Evolutionary conservation across 345 rosid genomes (phyloP), one percentile per base, ranked within the genome.

Genomic region (Moricandia arvensis): DNA sequence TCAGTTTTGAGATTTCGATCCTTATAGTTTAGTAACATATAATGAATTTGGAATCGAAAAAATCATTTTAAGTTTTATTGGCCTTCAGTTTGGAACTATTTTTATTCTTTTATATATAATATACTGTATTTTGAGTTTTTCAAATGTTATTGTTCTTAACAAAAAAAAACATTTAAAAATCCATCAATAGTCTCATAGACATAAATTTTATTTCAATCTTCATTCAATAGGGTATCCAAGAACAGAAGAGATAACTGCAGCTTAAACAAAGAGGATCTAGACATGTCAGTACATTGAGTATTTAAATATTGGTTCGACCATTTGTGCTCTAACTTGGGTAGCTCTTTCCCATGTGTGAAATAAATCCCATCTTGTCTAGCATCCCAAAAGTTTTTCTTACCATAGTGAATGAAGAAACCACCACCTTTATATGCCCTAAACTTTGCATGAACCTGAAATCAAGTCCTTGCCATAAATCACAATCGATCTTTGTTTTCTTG

Each of bases 391-490:
- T 34, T 34, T 10, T 16, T 62, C 43, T 34, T 62, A 17, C 47
- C 66, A 62, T 62, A 62, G 17, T 17, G 66, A 16, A 34, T 0
- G 3, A 62, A 0, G 8, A 62, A 16, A 16, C 47, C 47, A 0
- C 47, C 66, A 16, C 47, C 29, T 62, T 62, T 10, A 62, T 62
- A 62, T 62, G 66, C 66, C 5, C 8, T 62, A 11, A 62, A 62
- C 8, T 35, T 62, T 62, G 66, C 66, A 62, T 62, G 66, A 62
- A 62, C 15, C 15, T 62, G 47, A 5, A 62, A 34, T 1, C 66
- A 62, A 6, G 29, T 62, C 66, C 66, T 8, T 62, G 45, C 66
- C 66, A 34, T 62, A 62, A 62, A 6, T 62, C 29, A 62, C 47
- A 35, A 10, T 62, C 29, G 7, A 35, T 7, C 47, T 17, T 62